Evolutionary conservation across 441 rosid species (phyloP).

Genomic region (Omphalea diandra): DNA sequence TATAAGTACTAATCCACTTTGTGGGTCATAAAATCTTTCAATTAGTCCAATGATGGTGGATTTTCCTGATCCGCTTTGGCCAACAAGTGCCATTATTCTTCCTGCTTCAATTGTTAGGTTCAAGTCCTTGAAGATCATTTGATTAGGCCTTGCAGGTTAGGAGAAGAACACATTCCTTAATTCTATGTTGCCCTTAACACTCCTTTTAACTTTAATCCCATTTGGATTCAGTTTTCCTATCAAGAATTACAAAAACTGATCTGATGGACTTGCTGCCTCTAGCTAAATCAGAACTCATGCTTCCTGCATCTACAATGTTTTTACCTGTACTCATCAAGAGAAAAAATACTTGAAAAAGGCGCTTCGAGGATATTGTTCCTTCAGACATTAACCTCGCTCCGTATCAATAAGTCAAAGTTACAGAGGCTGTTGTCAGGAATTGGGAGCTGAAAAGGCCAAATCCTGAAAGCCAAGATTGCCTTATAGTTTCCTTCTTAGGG

Average conservation of each 20-base stretch:
- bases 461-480: constrained; percentile 50
- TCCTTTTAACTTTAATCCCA: constrained; percentile 18
- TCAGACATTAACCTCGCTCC: constrained; percentile 43
- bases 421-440: constrained; percentile 39
- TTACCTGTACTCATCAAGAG: constrained; percentile 47
- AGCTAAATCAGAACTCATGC: constrained; percentile 53
- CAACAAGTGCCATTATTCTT: constrained; percentile 41
- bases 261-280: constrained; percentile 38
- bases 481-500: constrained; percentile 39
- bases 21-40: constrained; percentile 50
- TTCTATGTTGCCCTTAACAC: constrained; percentile 36
- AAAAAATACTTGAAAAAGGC: constrained; percentile 45
- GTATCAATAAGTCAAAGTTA: constrained; percentile 44
- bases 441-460: constrained; percentile 44
- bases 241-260: constrained; percentile 36
- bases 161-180: constrained; percentile 37
- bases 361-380: constrained; percentile 29
- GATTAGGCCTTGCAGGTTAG: constrained; percentile 51
- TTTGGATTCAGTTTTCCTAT: constrained; percentile 33
- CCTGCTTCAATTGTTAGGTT: constrained; percentile 39
- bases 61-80: constrained; percentile 53
- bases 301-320: constrained; percentile 50
- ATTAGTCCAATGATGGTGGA: constrained; percentile 45
- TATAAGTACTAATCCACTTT: constrained; percentile 32
- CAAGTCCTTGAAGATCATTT: constrained; percentile 44